These are phyloP conservation scores for Backusella parvicylindrica DNA, from an alignment of 192 early-diverging fungal species.

Conservation along the genomic window DNA sequence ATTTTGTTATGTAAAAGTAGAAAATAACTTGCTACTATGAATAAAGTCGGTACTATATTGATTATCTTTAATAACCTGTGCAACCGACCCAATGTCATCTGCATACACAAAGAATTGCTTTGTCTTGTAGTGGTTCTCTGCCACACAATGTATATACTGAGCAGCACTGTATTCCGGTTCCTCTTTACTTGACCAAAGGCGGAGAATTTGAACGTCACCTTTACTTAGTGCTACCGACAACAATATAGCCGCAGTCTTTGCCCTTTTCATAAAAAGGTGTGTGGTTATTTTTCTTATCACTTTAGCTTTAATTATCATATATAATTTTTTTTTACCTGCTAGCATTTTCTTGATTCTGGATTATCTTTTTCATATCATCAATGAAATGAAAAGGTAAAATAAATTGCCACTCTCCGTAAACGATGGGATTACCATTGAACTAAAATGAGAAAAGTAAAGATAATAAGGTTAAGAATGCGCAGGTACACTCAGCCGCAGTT, in stretches of 20 bases:
- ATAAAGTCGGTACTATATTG: neutral
- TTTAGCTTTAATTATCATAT: neutral
- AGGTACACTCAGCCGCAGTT: neutral
- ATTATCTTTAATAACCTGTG: neutral
- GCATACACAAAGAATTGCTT: neutral
- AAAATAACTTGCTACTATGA: neutral
- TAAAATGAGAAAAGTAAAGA: neutral
- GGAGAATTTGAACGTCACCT: neutral
- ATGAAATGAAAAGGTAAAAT: neutral
- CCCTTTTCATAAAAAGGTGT: neutral
- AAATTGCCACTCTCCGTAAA: constrained; percentile 5
- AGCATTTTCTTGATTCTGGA: neutral
- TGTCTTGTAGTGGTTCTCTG: neutral
- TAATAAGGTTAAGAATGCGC: neutral
- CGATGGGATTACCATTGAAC: neutral
- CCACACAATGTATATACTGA: neutral
- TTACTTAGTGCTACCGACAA: neutral
- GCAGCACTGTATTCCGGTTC: neutral
- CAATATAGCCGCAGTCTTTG: neutral
- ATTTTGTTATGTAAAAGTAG: neutral
- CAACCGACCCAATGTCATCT: neutral
- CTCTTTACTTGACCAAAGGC: neutral
- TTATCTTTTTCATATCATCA: neutral
- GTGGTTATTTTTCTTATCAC: neutral
- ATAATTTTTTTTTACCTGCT: neutral